phyloP scores from a whole-genome alignment of 2,329 filamentous ascomycete genomes.

The Chaetomiaceae sp. region DNA sequence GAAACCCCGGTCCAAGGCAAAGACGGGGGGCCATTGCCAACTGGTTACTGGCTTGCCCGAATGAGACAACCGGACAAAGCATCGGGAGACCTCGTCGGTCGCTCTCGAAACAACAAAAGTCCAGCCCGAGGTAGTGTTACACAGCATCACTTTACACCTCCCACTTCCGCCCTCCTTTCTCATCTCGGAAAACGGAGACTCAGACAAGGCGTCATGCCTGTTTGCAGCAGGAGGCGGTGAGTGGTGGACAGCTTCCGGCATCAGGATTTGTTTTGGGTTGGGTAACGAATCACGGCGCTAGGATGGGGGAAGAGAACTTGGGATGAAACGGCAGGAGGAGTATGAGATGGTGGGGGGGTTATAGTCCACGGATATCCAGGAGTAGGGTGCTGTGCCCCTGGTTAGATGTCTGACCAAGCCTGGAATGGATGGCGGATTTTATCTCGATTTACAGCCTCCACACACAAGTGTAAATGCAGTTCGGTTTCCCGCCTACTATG shows the following conservation, averaged over 20 bases:
- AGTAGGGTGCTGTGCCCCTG: too few relatives aligned
- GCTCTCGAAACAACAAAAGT: background rate
- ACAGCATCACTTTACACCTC: background rate
- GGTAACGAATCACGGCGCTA: background rate
- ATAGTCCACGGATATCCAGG: background rate
- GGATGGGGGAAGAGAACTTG: background rate
- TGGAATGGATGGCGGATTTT: too few relatives aligned
- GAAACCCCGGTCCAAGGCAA: background rate
- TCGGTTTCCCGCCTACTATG: too few relatives aligned
- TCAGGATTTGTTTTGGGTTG: background rate
- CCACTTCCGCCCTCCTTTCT: background rate
- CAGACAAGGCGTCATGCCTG: background rate
- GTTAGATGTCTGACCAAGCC: too few relatives aligned
- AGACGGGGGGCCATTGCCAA: too few relatives aligned
- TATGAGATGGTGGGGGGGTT: background rate
- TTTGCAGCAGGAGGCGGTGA: background rate
- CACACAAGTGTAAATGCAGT: too few relatives aligned
- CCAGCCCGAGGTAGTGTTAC: background rate
- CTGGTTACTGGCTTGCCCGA: too few relatives aligned
- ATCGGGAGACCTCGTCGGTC: background rate
- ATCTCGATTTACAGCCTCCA: too few relatives aligned
- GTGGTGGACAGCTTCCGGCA: background rate
- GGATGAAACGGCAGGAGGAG: background rate
- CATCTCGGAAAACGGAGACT: background rate
- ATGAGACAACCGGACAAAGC: too few relatives aligned